Evolutionary conservation across 176 grass and related monocot genomes (phyloP).

Genomic region (Carex littledalei): DNA sequence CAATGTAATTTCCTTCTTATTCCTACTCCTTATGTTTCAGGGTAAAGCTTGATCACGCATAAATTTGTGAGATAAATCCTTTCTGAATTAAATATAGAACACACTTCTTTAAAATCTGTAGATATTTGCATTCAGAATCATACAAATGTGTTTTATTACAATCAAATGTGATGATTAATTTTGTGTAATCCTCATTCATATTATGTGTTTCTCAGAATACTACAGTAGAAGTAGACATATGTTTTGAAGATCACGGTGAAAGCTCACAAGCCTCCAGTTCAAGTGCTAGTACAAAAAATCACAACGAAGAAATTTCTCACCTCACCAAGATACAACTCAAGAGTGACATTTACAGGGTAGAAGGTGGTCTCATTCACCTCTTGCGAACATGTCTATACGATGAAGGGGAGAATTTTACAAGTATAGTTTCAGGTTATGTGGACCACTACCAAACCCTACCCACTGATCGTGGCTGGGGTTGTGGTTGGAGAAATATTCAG

Average conservation of each 20-base stretch:
- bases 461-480: slow-evolving; percentile 86
- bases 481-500: slow-evolving; percentile 97
- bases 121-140: slow-evolving; percentile 1
- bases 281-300: slow-evolving; percentile 7
- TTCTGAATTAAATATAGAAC: background rate
- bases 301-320: slow-evolving; percentile 39
- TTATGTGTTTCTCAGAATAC: slow-evolving; percentile 38
- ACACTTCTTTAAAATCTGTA: background rate
- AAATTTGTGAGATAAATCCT: background rate
- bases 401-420: slow-evolving; percentile 41
- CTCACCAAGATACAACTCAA: slow-evolving; percentile 39
- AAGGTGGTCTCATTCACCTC: slow-evolving; percentile 57
- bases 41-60: background rate
- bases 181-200: background rate
- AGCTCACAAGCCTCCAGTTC: slow-evolving; percentile 42
- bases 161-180: background rate
- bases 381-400: slow-evolving; percentile 55
- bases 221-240: background rate
- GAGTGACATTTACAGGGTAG: slow-evolving; percentile 43
- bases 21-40: background rate
- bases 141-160: background rate
- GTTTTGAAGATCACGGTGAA: slow-evolving; percentile 8
- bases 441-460: slow-evolving; percentile 74
- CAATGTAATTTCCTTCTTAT: slow-evolving; percentile 26
- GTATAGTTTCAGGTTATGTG: slow-evolving; percentile 53